phyloP scores from a whole-genome alignment of 1,139 yeast genomes.

The Ogataea hybrid region DNA sequence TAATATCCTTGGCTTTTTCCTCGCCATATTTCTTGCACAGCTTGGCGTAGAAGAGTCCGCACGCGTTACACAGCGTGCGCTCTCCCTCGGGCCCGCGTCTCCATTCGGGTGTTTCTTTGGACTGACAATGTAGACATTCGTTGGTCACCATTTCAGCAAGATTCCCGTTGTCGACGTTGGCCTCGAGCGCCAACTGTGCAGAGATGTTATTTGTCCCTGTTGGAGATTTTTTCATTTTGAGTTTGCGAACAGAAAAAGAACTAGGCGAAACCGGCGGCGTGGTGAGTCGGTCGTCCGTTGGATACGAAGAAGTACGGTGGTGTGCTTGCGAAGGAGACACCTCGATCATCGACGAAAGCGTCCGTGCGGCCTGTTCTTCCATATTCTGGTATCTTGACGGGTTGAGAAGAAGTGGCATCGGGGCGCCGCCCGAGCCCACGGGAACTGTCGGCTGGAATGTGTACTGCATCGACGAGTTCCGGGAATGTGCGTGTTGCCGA shows the following conservation, averaged over 20 bases:
- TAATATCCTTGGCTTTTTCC: conserved; percentile 48
- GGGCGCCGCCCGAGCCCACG: conserved; percentile 4
- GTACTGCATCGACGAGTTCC: conserved; percentile 5
- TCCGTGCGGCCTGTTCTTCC: conserved; percentile 28
- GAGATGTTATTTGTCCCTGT: conserved; percentile 1
- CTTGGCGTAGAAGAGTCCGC: conserved; percentile 82
- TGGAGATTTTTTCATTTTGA: conserved; percentile 19
- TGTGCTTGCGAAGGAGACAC: conserved; percentile 10
- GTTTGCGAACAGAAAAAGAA: conserved; percentile 18
- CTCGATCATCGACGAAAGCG: conserved; percentile 26
- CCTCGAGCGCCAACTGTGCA: conserved; percentile 2
- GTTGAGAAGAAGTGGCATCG: conserved; percentile 3
- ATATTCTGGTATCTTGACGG: conserved; percentile 15
- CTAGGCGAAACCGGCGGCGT: conserved; percentile 24
- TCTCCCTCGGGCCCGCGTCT: conserved; percentile 86
- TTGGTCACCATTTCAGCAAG: conserved; percentile 9
- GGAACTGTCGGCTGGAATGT: conserved; percentile 7
- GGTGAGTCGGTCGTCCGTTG: conserved; percentile 13
- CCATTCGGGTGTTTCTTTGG: conserved; percentile 91
- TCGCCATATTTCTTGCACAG: conserved; percentile 67
- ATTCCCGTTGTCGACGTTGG: conserved; percentile 3
- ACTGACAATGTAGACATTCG: conserved; percentile 66
- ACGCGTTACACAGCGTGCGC: conserved; percentile 83
- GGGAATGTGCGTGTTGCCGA: conserved; percentile 4
- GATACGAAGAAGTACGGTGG: conserved; percentile 4